These are phyloP conservation scores for Saturnispora hagleri DNA, from an alignment of 805 yeast species.

Conservation along the genomic window DNA sequence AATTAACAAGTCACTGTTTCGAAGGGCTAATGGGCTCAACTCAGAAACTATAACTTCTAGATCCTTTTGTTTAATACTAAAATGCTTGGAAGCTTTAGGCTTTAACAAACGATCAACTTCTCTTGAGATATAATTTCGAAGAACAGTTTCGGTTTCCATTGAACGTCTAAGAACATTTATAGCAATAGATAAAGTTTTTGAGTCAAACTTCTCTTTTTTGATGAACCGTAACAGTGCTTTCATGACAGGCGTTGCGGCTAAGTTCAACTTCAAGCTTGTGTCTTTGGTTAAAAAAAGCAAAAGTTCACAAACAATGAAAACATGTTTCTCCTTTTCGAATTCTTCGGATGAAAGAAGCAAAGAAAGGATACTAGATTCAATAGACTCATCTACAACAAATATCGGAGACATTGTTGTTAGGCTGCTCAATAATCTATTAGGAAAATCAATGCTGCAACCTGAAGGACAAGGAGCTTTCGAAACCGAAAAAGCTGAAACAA, in stretches of 20 bases:
- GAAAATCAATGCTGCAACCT: conserved; percentile 24
- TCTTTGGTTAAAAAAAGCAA: conserved; percentile 39
- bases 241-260: conserved; percentile 25
- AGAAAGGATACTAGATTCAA: conserved; percentile 32
- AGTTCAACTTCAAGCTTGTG: not conserved
- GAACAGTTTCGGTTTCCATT: conserved; percentile 49
- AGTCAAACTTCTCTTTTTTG: conserved; percentile 27
- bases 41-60: conserved; percentile 41
- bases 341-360: conserved; percentile 33
- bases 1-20: conserved; percentile 24
- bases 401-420: conserved; percentile 12
- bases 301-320: conserved; percentile 45
- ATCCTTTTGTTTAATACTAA: conserved; percentile 24
- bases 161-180: conserved; percentile 56
- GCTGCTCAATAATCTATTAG: conserved; percentile 9
- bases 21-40: conserved; percentile 36
- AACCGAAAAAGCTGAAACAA: conserved; percentile 46
- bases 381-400: conserved; percentile 17
- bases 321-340: conserved; percentile 36
- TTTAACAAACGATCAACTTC: conserved; percentile 40
- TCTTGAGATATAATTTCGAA: conserved; percentile 39
- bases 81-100: conserved; percentile 12
- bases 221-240: conserved; percentile 38
- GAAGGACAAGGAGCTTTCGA: conserved; percentile 45
- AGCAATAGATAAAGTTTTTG: conserved; percentile 36